A percentile compares a stretch with the other conserved stretches of the same genome.
Conservation (phyloP, 345 rosid genomes). For the Hypericum perforatum region DNA sequence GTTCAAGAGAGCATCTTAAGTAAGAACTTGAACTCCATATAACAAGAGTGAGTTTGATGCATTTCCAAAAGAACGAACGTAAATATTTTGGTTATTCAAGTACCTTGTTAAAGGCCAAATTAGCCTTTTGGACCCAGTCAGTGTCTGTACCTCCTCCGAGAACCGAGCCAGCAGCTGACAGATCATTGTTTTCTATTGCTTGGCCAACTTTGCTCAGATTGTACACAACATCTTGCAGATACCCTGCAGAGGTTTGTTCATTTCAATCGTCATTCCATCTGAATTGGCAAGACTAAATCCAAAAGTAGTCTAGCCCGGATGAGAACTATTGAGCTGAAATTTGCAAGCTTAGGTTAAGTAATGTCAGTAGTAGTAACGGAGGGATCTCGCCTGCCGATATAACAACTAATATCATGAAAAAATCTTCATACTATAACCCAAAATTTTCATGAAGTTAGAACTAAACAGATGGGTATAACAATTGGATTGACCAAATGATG, state of each 20-base stretch:
- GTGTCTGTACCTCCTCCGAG: constrained; percentile 56
- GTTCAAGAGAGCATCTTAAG: constrained; percentile 12
- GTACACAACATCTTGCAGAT: constrained; percentile 80
- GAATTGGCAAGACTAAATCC: neutral
- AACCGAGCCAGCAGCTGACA: constrained; percentile 54
- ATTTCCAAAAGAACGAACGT: neutral
- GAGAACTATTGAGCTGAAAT: no score
- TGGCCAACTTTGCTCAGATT: constrained; percentile 85
- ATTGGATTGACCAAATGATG: no score
- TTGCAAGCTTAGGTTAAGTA: no score
- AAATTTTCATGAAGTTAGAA: no score
- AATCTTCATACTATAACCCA: no score
- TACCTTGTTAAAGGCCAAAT: constrained; percentile 69
- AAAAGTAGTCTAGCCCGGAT: no score
- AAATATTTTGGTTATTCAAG: neutral
- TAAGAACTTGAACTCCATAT: no score
- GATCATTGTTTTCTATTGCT: constrained; percentile 80
- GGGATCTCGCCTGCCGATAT: no score
- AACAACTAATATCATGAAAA: no score
- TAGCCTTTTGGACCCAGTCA: constrained; percentile 69
- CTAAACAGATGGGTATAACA: no score
- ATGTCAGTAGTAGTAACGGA: no score
- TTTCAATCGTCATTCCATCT: neutral
- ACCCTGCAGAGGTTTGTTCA: constrained; percentile 39
- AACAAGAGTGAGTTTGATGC: neutral